A percentile compares a stretch with the other conserved stretches of the same genome.
phyloP scores from a whole-genome alignment of 2,329 filamentous ascomycete genomes.

The Sporothrix pallida region DNA sequence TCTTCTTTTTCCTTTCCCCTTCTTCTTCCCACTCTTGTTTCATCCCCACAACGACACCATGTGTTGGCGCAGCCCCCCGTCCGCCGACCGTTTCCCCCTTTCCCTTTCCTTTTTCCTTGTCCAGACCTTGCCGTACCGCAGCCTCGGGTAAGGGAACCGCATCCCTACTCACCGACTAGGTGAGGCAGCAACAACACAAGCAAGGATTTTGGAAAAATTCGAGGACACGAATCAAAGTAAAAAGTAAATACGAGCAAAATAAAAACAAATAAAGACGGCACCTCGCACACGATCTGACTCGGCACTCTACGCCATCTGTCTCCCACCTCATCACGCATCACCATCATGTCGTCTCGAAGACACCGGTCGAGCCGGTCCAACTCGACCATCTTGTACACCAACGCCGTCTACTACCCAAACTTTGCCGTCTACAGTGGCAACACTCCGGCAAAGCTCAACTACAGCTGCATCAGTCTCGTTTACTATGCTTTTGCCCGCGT shows the following conservation, averaged over 20 bases:
- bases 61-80: slow-evolving; percentile 32
- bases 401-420: slow-evolving; percentile 87
- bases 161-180: slow-evolving; percentile 26
- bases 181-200: neutral
- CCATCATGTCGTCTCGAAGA: slow-evolving; percentile 51
- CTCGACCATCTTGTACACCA: slow-evolving; percentile 61
- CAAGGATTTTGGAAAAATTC: neutral
- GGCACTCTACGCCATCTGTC: too few relatives aligned
- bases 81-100: slow-evolving; percentile 20
- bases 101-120: neutral
- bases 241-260: neutral
- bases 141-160: slow-evolving; percentile 27
- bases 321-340: neutral
- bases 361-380: slow-evolving; percentile 53
- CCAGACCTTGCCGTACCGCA: slow-evolving; percentile 21
- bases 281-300: neutral
- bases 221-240: neutral
- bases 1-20: neutral
- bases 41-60: slow-evolving; percentile 31
- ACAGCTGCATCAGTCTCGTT: slow-evolving; percentile 78
- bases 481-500: slow-evolving; percentile 85
- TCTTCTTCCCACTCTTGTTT: neutral
- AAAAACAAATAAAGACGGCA: neutral
- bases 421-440: slow-evolving; percentile 74
- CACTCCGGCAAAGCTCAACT: slow-evolving; percentile 74